phyloP scores from a whole-genome alignment of 352 stramenopile species.

The Aphanomyces invadans region DNA sequence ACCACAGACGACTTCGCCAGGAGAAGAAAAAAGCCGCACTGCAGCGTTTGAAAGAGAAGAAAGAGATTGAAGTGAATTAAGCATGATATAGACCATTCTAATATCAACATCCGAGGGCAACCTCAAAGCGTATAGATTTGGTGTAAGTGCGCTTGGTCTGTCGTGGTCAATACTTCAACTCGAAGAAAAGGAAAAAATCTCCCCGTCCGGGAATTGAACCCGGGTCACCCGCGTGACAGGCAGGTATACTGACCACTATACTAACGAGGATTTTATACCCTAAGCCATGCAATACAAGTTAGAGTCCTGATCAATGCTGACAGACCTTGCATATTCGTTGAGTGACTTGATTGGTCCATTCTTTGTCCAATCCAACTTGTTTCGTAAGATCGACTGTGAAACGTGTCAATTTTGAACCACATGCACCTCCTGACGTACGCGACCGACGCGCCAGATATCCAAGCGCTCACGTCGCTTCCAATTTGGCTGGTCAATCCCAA shows the following conservation, averaged over 20 bases:
- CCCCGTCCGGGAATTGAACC: conserved; percentile 15
- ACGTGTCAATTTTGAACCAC: background rate
- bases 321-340: too few species aligned
- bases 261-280: conserved; percentile 6
- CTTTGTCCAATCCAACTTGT: background rate
- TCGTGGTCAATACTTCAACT: too few species aligned
- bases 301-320: too few species aligned
- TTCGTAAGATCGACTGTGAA: background rate
- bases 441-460: background rate
- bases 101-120: too few species aligned
- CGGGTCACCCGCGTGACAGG: conserved; percentile 14
- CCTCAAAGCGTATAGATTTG: too few species aligned
- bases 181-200: conserved; percentile 6
- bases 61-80: conserved; percentile 16
- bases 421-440: background rate
- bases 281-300: background rate
- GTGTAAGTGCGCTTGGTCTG: background rate
- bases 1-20: conserved; percentile 40
- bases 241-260: conserved; percentile 16
- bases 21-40: conserved; percentile 51
- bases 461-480: background rate
- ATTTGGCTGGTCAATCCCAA: conserved; percentile 14
- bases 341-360: background rate
- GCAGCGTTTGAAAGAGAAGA: conserved; percentile 36
- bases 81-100: too few species aligned